Percentiles rank a stretch among this genome's conserved stretches.
Conservation (phyloP, 805 yeast genomes). For the Lipomyces kockii region DNA sequence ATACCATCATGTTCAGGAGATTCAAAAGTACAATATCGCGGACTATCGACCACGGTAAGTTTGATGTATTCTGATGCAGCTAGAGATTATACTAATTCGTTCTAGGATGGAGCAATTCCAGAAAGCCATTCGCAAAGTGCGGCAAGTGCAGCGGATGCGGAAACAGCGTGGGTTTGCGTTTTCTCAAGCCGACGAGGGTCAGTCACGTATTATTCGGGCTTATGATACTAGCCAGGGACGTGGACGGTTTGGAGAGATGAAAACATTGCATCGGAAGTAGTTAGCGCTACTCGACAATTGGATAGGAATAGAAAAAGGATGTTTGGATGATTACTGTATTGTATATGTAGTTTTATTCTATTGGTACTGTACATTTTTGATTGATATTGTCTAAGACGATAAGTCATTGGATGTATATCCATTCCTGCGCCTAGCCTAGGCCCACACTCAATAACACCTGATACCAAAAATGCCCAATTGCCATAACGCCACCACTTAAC, state of each 20-base stretch:
- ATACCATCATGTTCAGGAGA: slow-evolving; percentile 94
- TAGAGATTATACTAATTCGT: not conserved
- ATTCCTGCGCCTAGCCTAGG: not conserved
- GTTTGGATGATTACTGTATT: not conserved
- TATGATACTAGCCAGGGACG: slow-evolving; percentile 90
- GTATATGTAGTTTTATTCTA: not conserved
- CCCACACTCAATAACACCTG: not conserved
- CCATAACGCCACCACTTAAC: not conserved
- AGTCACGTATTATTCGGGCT: slow-evolving; percentile 86
- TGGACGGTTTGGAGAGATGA: slow-evolving; percentile 71
- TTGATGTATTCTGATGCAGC: not conserved
- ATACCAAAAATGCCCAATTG: not conserved
- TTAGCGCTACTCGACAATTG: not conserved
- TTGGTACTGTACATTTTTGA: not conserved
- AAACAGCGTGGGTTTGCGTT: slow-evolving; percentile 99
- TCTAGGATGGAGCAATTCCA: slow-evolving; percentile 83
- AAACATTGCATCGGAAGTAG: slow-evolving; percentile 26
- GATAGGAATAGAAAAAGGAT: not conserved
- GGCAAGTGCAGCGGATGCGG: slow-evolving; percentile 97
- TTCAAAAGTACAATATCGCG: slow-evolving; percentile 91
- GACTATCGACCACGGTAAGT: slow-evolving; percentile 82
- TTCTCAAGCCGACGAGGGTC: slow-evolving; percentile 94
- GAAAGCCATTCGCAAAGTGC: slow-evolving; percentile 92
- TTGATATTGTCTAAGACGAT: not conserved
- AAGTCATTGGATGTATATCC: not conserved